These are phyloP conservation scores for Geosmithia morbida DNA, from an alignment of 2,329 filamentous ascomycete genomes.

Conservation along the genomic window DNA sequence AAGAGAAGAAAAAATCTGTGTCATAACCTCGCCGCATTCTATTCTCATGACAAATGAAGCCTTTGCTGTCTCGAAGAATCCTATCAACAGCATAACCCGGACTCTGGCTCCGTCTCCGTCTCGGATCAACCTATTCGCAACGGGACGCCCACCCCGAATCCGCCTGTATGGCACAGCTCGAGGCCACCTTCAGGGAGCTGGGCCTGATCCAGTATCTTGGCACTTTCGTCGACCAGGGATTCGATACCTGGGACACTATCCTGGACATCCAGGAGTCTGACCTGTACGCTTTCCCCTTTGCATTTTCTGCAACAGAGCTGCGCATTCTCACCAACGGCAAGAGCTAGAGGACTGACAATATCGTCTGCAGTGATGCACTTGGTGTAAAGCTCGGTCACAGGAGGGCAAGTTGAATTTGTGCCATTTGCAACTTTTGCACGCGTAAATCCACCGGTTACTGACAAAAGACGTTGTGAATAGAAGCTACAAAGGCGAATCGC, in stretches of 20 bases:
- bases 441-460: constrained; percentile 1
- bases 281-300: constrained; percentile 37
- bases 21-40: neutral
- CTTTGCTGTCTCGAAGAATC: neutral
- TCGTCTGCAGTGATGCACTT: constrained; percentile 45
- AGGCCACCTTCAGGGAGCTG: constrained; percentile 55
- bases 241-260: constrained; percentile 74
- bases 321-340: no score
- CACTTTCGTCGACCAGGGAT: constrained; percentile 61
- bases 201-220: constrained; percentile 66
- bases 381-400: constrained; percentile 71
- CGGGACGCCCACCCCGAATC: neutral
- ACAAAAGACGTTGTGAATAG: constrained; percentile 25
- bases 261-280: constrained; percentile 76
- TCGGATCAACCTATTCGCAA: neutral
- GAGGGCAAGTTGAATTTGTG: constrained; percentile 39
- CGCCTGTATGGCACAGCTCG: constrained; percentile 40
- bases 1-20: neutral
- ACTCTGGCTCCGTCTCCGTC: neutral
- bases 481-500: constrained; percentile 76
- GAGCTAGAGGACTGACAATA: constrained; percentile 6
- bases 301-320: neutral
- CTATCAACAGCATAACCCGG: neutral
- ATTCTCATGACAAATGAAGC: neutral
- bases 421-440: neutral